Evolutionary conservation across 2,329 filamentous ascomycete species (phyloP).

Genomic region (Talaromyces sp.): DNA sequence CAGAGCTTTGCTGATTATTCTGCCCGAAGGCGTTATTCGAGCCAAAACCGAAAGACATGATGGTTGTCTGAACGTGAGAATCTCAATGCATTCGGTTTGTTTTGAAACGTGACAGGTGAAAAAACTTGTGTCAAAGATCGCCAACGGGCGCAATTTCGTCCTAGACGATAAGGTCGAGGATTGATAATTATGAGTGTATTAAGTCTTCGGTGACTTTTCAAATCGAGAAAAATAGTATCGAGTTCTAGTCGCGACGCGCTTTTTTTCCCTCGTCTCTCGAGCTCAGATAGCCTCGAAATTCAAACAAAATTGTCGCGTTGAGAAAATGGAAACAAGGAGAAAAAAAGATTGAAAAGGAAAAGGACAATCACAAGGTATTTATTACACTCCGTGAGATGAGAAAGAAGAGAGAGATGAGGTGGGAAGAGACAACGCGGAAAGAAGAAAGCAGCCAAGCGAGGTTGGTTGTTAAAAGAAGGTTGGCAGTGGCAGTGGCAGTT

Average conservation of each 20-base stretch:
- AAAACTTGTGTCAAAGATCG: background rate
- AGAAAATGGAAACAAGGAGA: constrained; percentile 3
- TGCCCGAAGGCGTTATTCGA: constrained; percentile 55
- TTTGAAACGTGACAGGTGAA: background rate
- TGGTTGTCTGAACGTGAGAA: constrained; percentile 20
- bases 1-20: constrained; percentile 47
- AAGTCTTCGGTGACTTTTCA: background rate
- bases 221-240: background rate
- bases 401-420: constrained; percentile 1
- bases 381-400: background rate
- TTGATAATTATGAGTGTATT: background rate
- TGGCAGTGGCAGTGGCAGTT: background rate
- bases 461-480: constrained; percentile 13
- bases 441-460: constrained; percentile 1
- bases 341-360: background rate
- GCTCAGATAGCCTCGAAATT: background rate
- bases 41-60: constrained; percentile 39
- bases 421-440: constrained; percentile 6
- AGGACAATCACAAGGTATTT: constrained; percentile 3
- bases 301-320: background rate
- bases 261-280: background rate
- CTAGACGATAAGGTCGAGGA: background rate
- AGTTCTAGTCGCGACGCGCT: constrained; percentile 13
- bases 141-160: background rate
- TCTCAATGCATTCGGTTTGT: no score